Evolutionary conservation across 768 basidiomycete species (phyloP), one percentile per base, ranked within the genome.

Genomic region (Tephrocybe sp.): DNA sequence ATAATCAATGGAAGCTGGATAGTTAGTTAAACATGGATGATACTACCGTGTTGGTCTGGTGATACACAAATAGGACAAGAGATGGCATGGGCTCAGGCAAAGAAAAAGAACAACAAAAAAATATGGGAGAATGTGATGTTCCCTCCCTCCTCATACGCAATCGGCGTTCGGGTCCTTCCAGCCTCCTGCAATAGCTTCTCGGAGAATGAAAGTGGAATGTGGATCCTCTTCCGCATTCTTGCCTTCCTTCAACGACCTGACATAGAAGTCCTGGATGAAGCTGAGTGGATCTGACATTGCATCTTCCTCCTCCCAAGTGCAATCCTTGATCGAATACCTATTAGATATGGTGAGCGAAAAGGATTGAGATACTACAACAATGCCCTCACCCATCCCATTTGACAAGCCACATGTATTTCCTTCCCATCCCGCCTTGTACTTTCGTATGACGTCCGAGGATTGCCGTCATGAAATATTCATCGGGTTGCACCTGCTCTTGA

Each of bases 371-470:
- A 39, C 5, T 3, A 3, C 38, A 45, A 38, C 21, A 28, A 32
- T 12, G 20, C 18, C 37, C 67, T 59, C 39, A 74, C 74, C 66
- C 68, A 11, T 68, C 67, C 74, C 74, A 75, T 60, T 70, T 72
- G 17, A 75, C 65, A 15, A 75, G 68, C 63, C 73, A 75, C 2
- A 58, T 44, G 10, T 63, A 60, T 4, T 41, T 44, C 23, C 51
- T 39, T 7, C 63, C 65, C 4, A 41, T 26, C 11, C 68, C 65
- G 11, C 67, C 56, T 23, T 62, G 53, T 15, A 60, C 55, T 32
- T 58, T 63, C 26, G 60, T 62, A 37, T 45, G 50, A 39, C 68
- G 62, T 3, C 74, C 74, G 10, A 73, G 52, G 42, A 75, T 66
- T 0, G 61, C 54, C n/a, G 68, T 64, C 9, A 75, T 69, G 17